Percentiles rank a stretch among this genome's conserved stretches.
Evolutionary conservation across 1,284 basidiomycete species (phyloP).

Genomic region (Cryptococcus wingfieldii): DNA sequence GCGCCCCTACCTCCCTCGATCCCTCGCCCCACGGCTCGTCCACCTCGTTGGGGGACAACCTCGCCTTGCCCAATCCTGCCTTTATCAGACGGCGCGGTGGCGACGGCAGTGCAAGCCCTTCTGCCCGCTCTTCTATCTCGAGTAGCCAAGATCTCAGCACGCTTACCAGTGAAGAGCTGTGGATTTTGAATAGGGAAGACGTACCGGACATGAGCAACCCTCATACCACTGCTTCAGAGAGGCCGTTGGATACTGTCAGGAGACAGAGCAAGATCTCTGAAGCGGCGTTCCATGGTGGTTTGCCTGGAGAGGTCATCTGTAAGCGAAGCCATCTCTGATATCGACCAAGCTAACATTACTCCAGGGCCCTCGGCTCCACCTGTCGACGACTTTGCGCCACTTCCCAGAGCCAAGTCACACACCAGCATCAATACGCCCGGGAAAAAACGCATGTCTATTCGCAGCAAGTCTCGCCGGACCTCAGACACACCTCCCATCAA

Average conservation of each 20-base stretch:
- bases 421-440: slow-evolving; percentile 28
- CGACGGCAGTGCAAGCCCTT: slow-evolving; percentile 12
- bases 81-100: slow-evolving; percentile 19
- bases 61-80: slow-evolving; percentile 32
- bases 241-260: slow-evolving; percentile 45
- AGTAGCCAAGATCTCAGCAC: slow-evolving; percentile 28
- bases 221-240: slow-evolving; percentile 32
- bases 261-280: slow-evolving; percentile 33
- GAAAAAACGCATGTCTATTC: slow-evolving; percentile 13
- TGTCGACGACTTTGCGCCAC: slow-evolving; percentile 16
- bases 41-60: slow-evolving; percentile 12
- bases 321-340: slow-evolving; percentile 5
- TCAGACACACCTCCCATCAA: slow-evolving; percentile 4
- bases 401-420: slow-evolving; percentile 29
- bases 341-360: neutral
- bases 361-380: slow-evolving; percentile 40
- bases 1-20: slow-evolving; percentile 15
- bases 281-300: slow-evolving; percentile 16
- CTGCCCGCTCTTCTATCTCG: slow-evolving; percentile 34
- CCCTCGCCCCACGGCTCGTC: slow-evolving; percentile 27
- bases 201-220: slow-evolving; percentile 47
- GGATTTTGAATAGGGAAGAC: slow-evolving; percentile 27
- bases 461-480: slow-evolving; percentile 11
- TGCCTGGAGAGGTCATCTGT: slow-evolving; percentile 40
- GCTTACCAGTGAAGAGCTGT: slow-evolving; percentile 42